Evolutionary conservation across 106 monocot species (phyloP), one percentile per base, ranked within the genome.

Genomic region (Acorus gramineus): DNA sequence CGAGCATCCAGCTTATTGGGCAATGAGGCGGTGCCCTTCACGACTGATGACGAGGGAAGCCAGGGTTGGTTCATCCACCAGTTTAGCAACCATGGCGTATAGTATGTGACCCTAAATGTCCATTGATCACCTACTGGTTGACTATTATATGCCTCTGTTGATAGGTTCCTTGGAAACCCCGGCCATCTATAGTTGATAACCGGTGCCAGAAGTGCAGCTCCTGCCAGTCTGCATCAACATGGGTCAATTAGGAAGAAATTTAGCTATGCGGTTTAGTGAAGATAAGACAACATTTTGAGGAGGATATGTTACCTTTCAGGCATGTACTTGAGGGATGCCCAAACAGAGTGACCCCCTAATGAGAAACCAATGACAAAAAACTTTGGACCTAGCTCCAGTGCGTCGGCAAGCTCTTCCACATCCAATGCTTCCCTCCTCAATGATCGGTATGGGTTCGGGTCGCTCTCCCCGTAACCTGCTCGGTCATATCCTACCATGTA

Each of bases 51-150:
- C 57, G 89, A 53, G 9, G 89, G 89, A 5, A 89, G 47, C 89
- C 84, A 84, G 6, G 78, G 50, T 62, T 79, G 84, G 3, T 74
- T 83, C 84, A 79, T 81, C 89, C 89, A 89, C 89, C 89, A 89
- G 57, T 84, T 64, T 42, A 84, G 89, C 71, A 89, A 52, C 78
- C 89, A 77, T 0, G 89, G 89, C 3, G 76, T 71, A 52, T 89
- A 81, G 62, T 89, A 79, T 13, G 89, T 69, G 3, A 89, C 62
- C 14, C 84, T 63, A 4, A 81, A n/a, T 2, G 84, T 67, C 89
- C 84, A 89, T 50, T 89, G 89, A 62, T 89, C 89, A 43, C 84
- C 89, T 4, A 62, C 1, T 2, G 69, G 54, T 57, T 84, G 89
- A 28, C 74, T 62, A 44, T 48, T 66, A 63, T 82, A 82, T 2